These are phyloP conservation scores for Heliamphora exappendiculata DNA, from an alignment of 148 eudicot genomes.

Conservation along the genomic window DNA sequence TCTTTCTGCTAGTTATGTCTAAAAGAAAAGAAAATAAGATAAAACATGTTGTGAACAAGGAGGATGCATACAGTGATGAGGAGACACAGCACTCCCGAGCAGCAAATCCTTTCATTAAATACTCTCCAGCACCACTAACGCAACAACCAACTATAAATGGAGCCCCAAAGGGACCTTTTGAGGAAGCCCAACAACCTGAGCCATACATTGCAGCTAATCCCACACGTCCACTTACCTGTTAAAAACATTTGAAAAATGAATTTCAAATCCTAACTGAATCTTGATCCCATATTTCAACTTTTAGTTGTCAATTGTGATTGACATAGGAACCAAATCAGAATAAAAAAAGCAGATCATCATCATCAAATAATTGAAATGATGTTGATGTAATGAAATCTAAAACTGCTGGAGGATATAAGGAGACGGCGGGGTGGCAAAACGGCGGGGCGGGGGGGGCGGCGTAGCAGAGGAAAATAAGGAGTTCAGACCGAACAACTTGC, in stretches of 20 bases:
- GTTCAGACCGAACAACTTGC: no score
- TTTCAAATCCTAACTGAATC: constrained; percentile 1
- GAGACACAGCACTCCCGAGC: constrained; percentile 84
- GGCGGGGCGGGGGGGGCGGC: no score
- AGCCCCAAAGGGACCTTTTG: constrained; percentile 59
- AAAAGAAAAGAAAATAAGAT: not conserved
- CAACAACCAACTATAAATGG: constrained; percentile 72
- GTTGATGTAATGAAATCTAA: not conserved
- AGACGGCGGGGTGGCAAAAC: no score
- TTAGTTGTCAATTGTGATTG: not conserved
- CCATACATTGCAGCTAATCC: constrained; percentile 94
- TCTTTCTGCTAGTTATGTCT: not conserved
- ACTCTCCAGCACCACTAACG: constrained; percentile 90
- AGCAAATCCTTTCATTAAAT: constrained; percentile 83
- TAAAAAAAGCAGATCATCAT: not conserved
- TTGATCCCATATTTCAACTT: not conserved
- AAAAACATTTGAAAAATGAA: not conserved
- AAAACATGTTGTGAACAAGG: not conserved
- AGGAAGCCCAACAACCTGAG: constrained; percentile 95
- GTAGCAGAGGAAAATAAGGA: no score
- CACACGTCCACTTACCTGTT: constrained; percentile 90
- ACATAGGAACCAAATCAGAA: not conserved
- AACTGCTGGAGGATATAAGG: no score
- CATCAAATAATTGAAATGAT: not conserved
- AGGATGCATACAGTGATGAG: constrained; percentile 54